Percentiles rank a stretch among this genome's conserved stretches.
Conservation (phyloP, 352 stramenopile genomes). For the Chrysophaeum taylorii region DNA sequence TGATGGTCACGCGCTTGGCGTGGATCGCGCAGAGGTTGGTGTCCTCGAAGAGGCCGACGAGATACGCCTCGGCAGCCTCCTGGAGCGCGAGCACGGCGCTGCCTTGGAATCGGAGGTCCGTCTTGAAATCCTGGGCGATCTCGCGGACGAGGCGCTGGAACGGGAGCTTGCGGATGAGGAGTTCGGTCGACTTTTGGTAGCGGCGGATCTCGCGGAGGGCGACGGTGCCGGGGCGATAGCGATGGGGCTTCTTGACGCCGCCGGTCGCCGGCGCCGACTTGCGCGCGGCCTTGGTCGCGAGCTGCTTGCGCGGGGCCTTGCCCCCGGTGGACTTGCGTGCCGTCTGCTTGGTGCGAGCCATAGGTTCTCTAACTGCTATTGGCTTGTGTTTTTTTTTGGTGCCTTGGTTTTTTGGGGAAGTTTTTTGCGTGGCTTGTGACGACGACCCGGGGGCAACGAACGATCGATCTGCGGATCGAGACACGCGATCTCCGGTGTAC, state of each 20-base stretch:
- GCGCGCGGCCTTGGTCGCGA: conserved; percentile 52
- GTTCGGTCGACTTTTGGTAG: conserved; percentile 72
- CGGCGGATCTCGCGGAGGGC: conserved; percentile 70
- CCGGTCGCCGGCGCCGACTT: conserved; percentile 51
- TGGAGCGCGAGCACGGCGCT: conserved; percentile 57
- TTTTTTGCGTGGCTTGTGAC: too few species aligned
- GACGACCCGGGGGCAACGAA: too few species aligned
- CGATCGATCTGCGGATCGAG: too few species aligned
- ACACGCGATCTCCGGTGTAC: too few species aligned
- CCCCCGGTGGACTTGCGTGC: conserved; percentile 34
- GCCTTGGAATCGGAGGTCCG: conserved; percentile 59
- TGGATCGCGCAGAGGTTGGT: conserved; percentile 90
- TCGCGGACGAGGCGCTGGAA: conserved; percentile 64
- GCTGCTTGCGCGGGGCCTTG: conserved; percentile 41
- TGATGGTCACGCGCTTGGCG: conserved; percentile 85
- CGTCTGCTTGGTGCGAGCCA: conserved; percentile 39
- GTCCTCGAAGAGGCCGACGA: conserved; percentile 65
- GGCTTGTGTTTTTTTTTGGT: background rate
- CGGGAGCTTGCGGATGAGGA: conserved; percentile 64
- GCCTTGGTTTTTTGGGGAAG: too few species aligned
- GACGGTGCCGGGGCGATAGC: conserved; percentile 70
- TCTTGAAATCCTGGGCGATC: conserved; percentile 63
- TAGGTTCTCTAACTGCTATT: conserved; percentile 9
- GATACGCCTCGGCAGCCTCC: conserved; percentile 63
- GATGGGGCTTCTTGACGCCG: conserved; percentile 61